Evolutionary conservation across 805 yeast species (phyloP).

Genomic region (Teunomyces tritomae): DNA sequence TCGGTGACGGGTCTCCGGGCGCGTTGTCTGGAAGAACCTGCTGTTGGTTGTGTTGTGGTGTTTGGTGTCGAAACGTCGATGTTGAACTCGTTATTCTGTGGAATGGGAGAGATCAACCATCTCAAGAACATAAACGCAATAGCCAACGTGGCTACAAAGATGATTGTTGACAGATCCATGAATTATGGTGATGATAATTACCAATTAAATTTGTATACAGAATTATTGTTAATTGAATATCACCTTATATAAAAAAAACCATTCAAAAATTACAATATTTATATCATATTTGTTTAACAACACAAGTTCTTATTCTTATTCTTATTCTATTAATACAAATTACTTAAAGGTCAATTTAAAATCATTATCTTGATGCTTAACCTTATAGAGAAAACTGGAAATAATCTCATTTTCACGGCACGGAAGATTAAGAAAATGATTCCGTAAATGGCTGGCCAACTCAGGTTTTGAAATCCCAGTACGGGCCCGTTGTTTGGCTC

Average conservation of each 20-base stretch:
- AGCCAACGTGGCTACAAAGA: conserved; percentile 47
- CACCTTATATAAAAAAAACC: neutral
- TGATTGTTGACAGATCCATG: conserved; percentile 56
- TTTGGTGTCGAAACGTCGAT: conserved; percentile 4
- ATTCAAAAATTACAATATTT: no score
- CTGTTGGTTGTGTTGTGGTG: conserved; percentile 10
- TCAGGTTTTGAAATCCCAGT: conserved; percentile 55
- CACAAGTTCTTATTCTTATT: no score
- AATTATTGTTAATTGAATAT: neutral
- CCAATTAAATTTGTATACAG: neutral
- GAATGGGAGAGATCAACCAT: conserved; percentile 65
- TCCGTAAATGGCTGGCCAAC: conserved; percentile 57
- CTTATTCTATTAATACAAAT: no score
- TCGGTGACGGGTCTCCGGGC: conserved; percentile 49
- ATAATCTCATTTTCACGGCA: conserved; percentile 82
- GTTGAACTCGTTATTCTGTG: conserved; percentile 28
- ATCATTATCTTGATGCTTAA: conserved; percentile 60
- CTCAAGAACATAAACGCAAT: conserved; percentile 58
- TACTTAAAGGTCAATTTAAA: conserved; percentile 40
- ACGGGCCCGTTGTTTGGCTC: conserved; percentile 16
- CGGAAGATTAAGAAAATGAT: conserved; percentile 59
- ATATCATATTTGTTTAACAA: no score
- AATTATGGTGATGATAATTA: neutral
- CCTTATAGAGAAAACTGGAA: conserved; percentile 84
- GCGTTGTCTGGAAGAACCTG: conserved; percentile 5